Evolutionary conservation across 345 rosid genomes (phyloP), one percentile per base, ranked within the genome.

Genomic region (Mallotus nudiflorus): DNA sequence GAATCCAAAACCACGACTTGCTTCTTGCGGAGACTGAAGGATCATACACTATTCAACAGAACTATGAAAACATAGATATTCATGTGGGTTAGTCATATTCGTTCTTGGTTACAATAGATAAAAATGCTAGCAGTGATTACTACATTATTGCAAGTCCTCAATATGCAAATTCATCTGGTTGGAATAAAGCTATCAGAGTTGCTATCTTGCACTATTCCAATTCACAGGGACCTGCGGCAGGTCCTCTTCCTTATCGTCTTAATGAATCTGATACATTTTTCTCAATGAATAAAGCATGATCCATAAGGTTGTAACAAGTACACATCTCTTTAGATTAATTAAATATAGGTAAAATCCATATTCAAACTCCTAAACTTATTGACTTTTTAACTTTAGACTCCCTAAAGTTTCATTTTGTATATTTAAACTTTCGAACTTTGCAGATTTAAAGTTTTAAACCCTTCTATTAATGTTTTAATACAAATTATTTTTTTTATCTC

Each of bases 281-380:
- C 89, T 93, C 98, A 75, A 93, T 93, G 92, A 93, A 83, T 85
- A 97, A 91, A 88, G 98, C 97, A 70, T 81, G 98, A 77, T 93
- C 98, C 71, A 90, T 91, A 93, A 91, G 97, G 98, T 93, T 84
- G 86, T 77, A 74, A 75, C 31, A 25, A 70, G 61, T 75, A 69
- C 69, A 46, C 65, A 40, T 68, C 8, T 63, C 57, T 69, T 69
- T 71, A 60, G 68, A 74, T 75, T 73, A 70, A 52, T 57, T 46
- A 63, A 72, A 53, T n/a, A n/a, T n/a, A n/a, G n/a, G n/a, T n/a
- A n/a, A n/a, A n/a, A n/a, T n/a, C n/a, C n/a, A n/a, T n/a, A n/a
- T n/a, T n/a, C n/a, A n/a, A n/a, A n/a, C n/a, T n/a, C n/a, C n/a
- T n/a, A n/a, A n/a, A n/a, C n/a, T n/a, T n/a, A n/a, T n/a, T n/a